Percentiles rank a stretch among this genome's conserved stretches.
These are phyloP conservation scores for Arachis hypogaea DNA, from an alignment of 306 rosid genomes.

Conservation along the genomic window DNA sequence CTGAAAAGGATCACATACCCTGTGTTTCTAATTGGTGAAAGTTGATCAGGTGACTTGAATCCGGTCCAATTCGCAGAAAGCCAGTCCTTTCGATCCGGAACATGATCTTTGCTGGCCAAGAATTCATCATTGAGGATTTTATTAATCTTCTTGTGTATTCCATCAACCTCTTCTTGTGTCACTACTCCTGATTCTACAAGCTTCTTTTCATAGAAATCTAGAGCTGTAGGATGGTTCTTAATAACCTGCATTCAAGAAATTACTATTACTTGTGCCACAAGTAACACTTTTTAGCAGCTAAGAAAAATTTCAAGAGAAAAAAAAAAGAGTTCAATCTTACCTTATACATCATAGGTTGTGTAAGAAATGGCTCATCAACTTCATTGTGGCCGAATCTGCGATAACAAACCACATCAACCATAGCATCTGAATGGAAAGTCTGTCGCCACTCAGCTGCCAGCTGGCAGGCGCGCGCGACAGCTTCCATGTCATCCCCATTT, in stretches of 20 bases:
- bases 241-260: conserved; percentile 54
- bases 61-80: conserved; percentile 96
- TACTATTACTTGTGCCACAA: background rate
- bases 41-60: conserved; percentile 91
- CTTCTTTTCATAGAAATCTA: conserved; percentile 79
- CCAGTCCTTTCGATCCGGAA: conserved; percentile 92
- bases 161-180: conserved; percentile 64
- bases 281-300: background rate
- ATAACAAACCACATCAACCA: conserved; percentile 92
- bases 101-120: conserved; percentile 83
- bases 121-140: conserved; percentile 84
- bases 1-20: conserved; percentile 57
- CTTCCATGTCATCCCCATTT: conserved; percentile 91
- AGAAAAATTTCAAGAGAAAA: too few species aligned
- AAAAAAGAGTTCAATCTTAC: conserved; percentile 43
- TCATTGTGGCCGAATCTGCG: conserved; percentile 96
- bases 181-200: conserved; percentile 78
- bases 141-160: conserved; percentile 68
- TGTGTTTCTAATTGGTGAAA: conserved; percentile 87
- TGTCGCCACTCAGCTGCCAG: conserved; percentile 99
- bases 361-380: conserved; percentile 94
- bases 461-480: conserved; percentile 90
- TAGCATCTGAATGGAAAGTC: conserved; percentile 93
- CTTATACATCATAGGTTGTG: conserved; percentile 97
- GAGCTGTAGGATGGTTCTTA: conserved; percentile 77